Percentiles rank a stretch among this genome's conserved stretches.
phyloP scores from a whole-genome alignment of 495 filamentous ascomycete species.

The Penicillium lagena region DNA sequence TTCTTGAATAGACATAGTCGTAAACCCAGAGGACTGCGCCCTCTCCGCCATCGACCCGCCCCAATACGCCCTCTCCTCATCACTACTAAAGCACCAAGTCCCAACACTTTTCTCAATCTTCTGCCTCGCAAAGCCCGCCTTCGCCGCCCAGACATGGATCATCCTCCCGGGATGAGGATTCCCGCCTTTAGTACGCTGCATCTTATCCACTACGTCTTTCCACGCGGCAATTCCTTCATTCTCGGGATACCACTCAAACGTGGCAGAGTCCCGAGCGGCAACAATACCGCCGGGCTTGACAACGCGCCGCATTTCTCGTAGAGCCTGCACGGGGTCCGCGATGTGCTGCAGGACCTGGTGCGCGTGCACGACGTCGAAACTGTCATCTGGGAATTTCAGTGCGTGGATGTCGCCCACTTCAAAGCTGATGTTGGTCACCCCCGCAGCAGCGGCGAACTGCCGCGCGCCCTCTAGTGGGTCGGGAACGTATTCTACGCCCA shows the following conservation, averaged over 20 bases:
- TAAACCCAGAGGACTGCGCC: constrained; percentile 31
- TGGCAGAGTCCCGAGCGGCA: constrained; percentile 41
- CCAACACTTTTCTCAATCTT: constrained; percentile 31
- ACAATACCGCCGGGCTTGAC: constrained; percentile 47
- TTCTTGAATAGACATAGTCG: constrained; percentile 25
- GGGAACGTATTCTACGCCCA: constrained; percentile 35
- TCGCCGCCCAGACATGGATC: constrained; percentile 42
- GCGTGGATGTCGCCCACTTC: constrained; percentile 39
- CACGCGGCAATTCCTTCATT: constrained; percentile 33
- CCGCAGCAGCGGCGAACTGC: constrained; percentile 25
- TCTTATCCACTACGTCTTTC: constrained; percentile 24
- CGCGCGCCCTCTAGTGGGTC: constrained; percentile 37
- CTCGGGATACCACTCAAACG: constrained; percentile 42
- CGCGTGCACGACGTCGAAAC: constrained; percentile 54
- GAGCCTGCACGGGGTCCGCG: constrained; percentile 32
- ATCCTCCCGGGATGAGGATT: constrained; percentile 41
- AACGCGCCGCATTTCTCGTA: constrained; percentile 47
- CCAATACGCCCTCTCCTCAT: constrained; percentile 41
- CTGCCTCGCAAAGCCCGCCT: constrained; percentile 35
- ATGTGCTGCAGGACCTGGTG: constrained; percentile 55
- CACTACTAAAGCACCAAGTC: constrained; percentile 41
- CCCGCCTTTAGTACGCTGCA: constrained; percentile 31
- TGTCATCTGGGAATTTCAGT: constrained; percentile 38
- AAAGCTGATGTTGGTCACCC: constrained; percentile 42
- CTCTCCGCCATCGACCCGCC: constrained; percentile 41